Percentiles rank a stretch among this genome's conserved stretches.
Evolutionary conservation across 495 filamentous ascomycete species (phyloP).

Genomic region (Penicillium subrubescens): DNA sequence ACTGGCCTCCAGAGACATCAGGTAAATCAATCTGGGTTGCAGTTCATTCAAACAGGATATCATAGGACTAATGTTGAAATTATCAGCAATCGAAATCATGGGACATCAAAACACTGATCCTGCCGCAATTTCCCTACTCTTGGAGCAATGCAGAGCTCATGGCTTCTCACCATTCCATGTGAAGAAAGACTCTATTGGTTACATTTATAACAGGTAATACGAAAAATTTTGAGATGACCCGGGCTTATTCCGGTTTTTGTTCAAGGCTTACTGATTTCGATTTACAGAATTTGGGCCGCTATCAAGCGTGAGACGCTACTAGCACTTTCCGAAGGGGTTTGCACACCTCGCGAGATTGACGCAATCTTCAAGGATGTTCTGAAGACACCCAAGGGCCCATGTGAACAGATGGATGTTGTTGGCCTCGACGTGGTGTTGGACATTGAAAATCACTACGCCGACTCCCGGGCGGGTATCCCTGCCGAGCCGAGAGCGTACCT

Average conservation of each 20-base stretch:
- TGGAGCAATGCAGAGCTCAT: constrained; percentile 31
- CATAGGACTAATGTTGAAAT: neutral
- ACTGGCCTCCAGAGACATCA: constrained; percentile 45
- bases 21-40: constrained; percentile 13
- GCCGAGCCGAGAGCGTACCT: constrained; percentile 26
- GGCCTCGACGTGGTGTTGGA: constrained; percentile 42
- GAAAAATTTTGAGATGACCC: neutral
- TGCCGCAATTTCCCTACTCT: constrained; percentile 25
- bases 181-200: constrained; percentile 35
- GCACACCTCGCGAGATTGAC: constrained; percentile 38
- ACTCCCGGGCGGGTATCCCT: constrained; percentile 23
- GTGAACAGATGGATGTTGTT: constrained; percentile 45
- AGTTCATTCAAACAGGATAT: too few relatives aligned
- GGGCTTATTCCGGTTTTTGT: neutral
- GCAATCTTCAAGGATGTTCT: constrained; percentile 42
- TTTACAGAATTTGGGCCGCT: constrained; percentile 42
- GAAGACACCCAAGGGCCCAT: constrained; percentile 39
- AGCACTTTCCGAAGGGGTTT: constrained; percentile 35
- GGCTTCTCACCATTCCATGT: constrained; percentile 45
- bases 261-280: neutral
- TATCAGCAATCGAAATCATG: constrained; percentile 44
- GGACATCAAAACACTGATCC: constrained; percentile 34
- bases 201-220: constrained; percentile 43
- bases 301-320: constrained; percentile 43
- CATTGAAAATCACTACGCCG: constrained; percentile 44